A percentile compares a stretch with the other conserved stretches of the same genome.
Conservation (phyloP, 208 protist genomes). For the Trypanosoma grayi region DNA sequence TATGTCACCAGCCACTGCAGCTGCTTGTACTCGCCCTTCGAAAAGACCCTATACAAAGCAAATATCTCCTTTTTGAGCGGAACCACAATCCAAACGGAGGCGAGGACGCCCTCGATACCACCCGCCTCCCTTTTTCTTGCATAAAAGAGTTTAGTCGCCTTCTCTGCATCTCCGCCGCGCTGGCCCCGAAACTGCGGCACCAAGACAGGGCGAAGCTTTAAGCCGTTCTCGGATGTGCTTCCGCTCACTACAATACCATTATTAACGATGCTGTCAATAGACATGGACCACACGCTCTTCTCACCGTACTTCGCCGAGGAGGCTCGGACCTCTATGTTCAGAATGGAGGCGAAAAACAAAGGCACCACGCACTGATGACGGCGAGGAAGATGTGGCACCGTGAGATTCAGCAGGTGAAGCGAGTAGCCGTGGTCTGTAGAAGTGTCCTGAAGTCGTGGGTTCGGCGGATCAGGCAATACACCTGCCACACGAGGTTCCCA, state of each 20-base stretch:
- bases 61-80: conserved; percentile 28
- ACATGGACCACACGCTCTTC: conserved; percentile 10
- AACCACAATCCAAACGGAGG: conserved; percentile 33
- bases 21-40: conserved; percentile 4
- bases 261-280: conserved; percentile 13
- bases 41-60: conserved; percentile 1
- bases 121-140: background rate
- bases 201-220: conserved; percentile 5
- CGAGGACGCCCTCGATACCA: background rate
- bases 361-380: background rate
- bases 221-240: background rate
- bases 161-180: background rate
- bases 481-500: conserved; percentile 21
- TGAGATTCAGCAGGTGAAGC: conserved; percentile 13
- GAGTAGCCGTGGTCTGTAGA: conserved; percentile 4
- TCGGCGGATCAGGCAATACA: background rate
- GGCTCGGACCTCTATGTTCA: background rate
- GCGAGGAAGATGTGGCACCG: background rate
- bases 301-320: background rate
- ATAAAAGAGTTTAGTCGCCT: conserved; percentile 3
- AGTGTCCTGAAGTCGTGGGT: conserved; percentile 5
- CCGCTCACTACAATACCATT: conserved; percentile 16
- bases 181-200: conserved; percentile 3
- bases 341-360: conserved; percentile 20
- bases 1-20: conserved; percentile 21